Evolutionary conservation across 1,284 basidiomycete genomes (phyloP).

Genomic region (Tylopilus sp.): DNA sequence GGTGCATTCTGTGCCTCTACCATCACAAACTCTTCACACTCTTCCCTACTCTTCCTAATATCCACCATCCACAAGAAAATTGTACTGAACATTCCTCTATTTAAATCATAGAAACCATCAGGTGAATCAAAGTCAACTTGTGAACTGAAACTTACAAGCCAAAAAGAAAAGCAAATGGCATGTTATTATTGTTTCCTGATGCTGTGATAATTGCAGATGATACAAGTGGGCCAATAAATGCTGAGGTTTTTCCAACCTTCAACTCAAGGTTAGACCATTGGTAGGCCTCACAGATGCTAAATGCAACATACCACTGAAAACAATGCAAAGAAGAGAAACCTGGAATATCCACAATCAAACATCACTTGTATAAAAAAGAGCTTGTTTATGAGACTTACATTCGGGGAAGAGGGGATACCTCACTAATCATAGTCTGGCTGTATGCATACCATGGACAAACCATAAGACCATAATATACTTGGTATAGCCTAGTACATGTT

Average conservation of each 20-base stretch:
- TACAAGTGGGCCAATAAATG: conserved; percentile 86
- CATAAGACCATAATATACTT: conserved; percentile 80
- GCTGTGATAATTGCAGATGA: conserved; percentile 80
- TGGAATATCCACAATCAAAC: conserved; percentile 32
- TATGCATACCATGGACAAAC: conserved; percentile 91
- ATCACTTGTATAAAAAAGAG: not conserved
- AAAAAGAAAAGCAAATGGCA: conserved; percentile 86
- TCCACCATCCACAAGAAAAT: conserved; percentile 77
- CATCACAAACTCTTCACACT: conserved; percentile 72
- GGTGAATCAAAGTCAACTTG: not conserved
- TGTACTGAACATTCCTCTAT: conserved; percentile 70
- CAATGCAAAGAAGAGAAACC: conserved; percentile 84
- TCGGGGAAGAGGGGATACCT: conserved; percentile 80
- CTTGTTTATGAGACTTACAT: conserved; percentile 55
- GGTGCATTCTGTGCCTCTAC: conserved; percentile 71
- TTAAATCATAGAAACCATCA: not conserved
- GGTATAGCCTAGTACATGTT: conserved; percentile 62
- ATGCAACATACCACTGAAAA: conserved; percentile 68
- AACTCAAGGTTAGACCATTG: not conserved
- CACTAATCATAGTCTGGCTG: conserved; percentile 87
- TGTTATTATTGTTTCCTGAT: conserved; percentile 78
- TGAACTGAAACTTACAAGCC: conserved; percentile 62
- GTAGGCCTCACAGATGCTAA: not conserved
- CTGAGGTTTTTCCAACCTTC: conserved; percentile 80
- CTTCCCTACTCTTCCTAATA: conserved; percentile 73